Evolutionary conservation across 148 eudicot genomes (phyloP).

Genomic region (Chenopodium quinoa): DNA sequence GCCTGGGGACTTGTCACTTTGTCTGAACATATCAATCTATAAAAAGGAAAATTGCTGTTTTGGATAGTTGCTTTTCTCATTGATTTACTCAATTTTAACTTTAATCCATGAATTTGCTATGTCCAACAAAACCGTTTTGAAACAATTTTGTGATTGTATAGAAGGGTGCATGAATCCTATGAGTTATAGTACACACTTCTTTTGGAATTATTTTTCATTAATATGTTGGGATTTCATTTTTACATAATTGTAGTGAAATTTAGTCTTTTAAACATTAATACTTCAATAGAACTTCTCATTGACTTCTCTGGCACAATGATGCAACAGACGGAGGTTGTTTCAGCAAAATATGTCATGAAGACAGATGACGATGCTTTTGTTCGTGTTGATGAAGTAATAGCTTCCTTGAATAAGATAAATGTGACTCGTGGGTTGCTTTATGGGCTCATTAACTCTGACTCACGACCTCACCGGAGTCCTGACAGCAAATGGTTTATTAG

Average conservation of each 20-base stretch:
- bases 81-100: background rate
- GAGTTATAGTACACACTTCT: background rate
- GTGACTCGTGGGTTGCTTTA: constrained; percentile 72
- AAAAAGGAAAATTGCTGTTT: background rate
- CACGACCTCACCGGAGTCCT: constrained; percentile 76
- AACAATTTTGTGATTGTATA: background rate
- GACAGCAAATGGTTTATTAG: constrained; percentile 97
- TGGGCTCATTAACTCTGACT: constrained; percentile 86
- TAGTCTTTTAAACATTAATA: background rate
- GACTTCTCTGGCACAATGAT: constrained; percentile 30
- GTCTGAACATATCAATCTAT: background rate
- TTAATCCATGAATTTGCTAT: background rate
- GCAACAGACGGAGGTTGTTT: constrained; percentile 75
- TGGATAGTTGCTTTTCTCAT: background rate
- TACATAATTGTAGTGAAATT: background rate
- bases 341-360: constrained; percentile 88
- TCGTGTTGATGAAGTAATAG: constrained; percentile 86
- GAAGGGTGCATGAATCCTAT: background rate
- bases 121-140: background rate
- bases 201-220: background rate
- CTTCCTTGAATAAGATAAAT: constrained; percentile 58
- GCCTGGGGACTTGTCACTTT: background rate
- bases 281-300: constrained; percentile 6
- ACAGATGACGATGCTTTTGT: constrained; percentile 98
- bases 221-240: background rate